phyloP scores from a whole-genome alignment of 2,329 filamentous ascomycete species.

The Xylaria sp. region DNA sequence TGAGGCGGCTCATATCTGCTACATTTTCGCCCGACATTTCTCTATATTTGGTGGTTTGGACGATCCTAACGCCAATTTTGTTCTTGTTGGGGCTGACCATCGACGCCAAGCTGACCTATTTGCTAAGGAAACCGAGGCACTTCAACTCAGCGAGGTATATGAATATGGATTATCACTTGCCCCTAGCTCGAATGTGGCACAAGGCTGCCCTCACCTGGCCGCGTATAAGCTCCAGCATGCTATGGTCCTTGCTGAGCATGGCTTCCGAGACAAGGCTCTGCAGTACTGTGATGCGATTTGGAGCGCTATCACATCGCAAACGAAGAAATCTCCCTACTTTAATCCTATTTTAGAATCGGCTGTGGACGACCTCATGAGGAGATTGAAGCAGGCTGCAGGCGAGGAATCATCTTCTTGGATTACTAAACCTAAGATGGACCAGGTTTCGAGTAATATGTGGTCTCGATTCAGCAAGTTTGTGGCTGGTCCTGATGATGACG shows the following conservation, averaged over 20 bases:
- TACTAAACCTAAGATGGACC: constrained; percentile 92
- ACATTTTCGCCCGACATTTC: constrained; percentile 77
- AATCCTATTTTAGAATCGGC: constrained; percentile 74
- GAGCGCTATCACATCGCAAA: constrained; percentile 76
- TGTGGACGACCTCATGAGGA: constrained; percentile 82
- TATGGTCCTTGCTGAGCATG: constrained; percentile 80
- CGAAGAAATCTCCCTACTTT: constrained; percentile 85
- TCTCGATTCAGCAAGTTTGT: constrained; percentile 97
- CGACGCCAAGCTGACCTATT: constrained; percentile 72
- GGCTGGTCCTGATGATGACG: constrained; percentile 82
- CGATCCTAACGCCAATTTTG: constrained; percentile 77
- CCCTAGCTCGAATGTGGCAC: constrained; percentile 57
- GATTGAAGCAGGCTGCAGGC: constrained; percentile 84
- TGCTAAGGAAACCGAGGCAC: constrained; percentile 79
- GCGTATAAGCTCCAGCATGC: constrained; percentile 93
- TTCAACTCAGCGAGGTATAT: constrained; percentile 95
- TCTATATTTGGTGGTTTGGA: constrained; percentile 82
- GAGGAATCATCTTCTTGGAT: constrained; percentile 88
- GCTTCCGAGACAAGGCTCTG: constrained; percentile 80
- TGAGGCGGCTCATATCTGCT: constrained; percentile 94
- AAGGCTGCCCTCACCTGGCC: constrained; percentile 79
- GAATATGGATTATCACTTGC: constrained; percentile 85
- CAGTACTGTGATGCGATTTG: constrained; percentile 90
- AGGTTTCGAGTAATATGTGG: constrained; percentile 89
- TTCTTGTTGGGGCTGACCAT: constrained; percentile 86